These are phyloP conservation scores for Candida incommunis DNA, from an alignment of 805 yeast genomes.

Conservation along the genomic window DNA sequence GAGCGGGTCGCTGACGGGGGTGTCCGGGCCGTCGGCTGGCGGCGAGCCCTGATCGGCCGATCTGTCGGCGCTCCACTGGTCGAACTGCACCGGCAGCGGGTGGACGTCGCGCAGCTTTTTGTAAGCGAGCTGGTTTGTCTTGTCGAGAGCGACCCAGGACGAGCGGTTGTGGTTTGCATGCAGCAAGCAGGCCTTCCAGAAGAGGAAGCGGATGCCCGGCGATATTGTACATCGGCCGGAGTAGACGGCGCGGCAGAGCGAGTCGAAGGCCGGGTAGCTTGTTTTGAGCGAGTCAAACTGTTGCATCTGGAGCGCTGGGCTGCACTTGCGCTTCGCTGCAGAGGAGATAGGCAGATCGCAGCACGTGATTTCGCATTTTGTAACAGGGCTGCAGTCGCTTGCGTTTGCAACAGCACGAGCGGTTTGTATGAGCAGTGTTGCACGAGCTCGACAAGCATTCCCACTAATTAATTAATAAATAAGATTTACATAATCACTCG, in stretches of 20 bases:
- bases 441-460: too few relatives aligned
- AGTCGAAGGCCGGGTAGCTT: neutral
- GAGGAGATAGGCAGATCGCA: too few relatives aligned
- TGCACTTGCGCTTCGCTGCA: too few relatives aligned
- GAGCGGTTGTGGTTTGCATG: conserved; percentile 10
- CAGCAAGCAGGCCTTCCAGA: conserved; percentile 12
- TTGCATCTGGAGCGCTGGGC: too few relatives aligned
- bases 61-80: neutral
- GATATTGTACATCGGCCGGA: neutral
- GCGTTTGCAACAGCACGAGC: too few relatives aligned
- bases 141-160: conserved; percentile 8
- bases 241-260: neutral
- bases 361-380: too few relatives aligned
- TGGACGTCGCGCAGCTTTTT: conserved; percentile 3
- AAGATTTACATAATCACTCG: too few relatives aligned
- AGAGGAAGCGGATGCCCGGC: neutral
- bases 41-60: neutral
- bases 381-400: too few relatives aligned
- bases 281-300: neutral
- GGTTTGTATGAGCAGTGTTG: too few relatives aligned
- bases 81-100: neutral
- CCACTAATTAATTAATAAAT: too few relatives aligned
- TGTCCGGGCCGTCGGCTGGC: neutral
- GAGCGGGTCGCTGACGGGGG: conserved; percentile 4
- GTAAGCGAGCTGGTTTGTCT: conserved; percentile 4